Percentiles rank a stretch among this genome's conserved stretches.
These are phyloP conservation scores for Pseudogymnoascus sp. DNA, from an alignment of 2,329 filamentous ascomycete species.

Conservation along the genomic window DNA sequence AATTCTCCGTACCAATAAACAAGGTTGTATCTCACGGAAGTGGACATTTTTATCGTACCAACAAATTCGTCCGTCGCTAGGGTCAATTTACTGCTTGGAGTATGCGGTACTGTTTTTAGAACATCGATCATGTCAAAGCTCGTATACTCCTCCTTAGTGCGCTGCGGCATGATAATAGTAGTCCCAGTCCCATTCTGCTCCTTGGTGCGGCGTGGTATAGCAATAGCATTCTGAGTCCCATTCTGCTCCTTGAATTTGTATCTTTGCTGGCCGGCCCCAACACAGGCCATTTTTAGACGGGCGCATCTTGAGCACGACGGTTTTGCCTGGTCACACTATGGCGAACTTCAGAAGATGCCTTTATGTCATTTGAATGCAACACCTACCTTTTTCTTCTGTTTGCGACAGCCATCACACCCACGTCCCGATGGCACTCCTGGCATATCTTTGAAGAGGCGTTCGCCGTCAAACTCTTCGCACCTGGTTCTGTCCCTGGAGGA, in stretches of 20 bases:
- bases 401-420: slow-evolving; percentile 43
- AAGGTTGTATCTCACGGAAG: slow-evolving; percentile 40
- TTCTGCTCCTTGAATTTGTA: slow-evolving; percentile 40
- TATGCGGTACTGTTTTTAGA: neutral
- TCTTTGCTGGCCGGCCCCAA: slow-evolving; percentile 39
- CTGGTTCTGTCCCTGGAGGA: neutral
- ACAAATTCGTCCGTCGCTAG: slow-evolving; percentile 29
- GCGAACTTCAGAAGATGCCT: neutral
- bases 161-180: neutral
- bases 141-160: neutral
- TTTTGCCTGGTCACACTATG: slow-evolving; percentile 14
- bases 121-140: neutral
- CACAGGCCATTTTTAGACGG: slow-evolving; percentile 36
- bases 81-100: slow-evolving; percentile 14
- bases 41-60: slow-evolving; percentile 30
- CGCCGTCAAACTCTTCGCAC: neutral
- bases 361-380: neutral
- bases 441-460: slow-evolving; percentile 30
- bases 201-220: slow-evolving; percentile 3
- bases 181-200: neutral
- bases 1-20: slow-evolving; percentile 38
- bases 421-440: slow-evolving; percentile 43
- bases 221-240: neutral
- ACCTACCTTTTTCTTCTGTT: slow-evolving; percentile 45
- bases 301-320: slow-evolving; percentile 39